phyloP scores from a whole-genome alignment of 139 green algal genomes.

The Pleodorina starrii region DNA sequence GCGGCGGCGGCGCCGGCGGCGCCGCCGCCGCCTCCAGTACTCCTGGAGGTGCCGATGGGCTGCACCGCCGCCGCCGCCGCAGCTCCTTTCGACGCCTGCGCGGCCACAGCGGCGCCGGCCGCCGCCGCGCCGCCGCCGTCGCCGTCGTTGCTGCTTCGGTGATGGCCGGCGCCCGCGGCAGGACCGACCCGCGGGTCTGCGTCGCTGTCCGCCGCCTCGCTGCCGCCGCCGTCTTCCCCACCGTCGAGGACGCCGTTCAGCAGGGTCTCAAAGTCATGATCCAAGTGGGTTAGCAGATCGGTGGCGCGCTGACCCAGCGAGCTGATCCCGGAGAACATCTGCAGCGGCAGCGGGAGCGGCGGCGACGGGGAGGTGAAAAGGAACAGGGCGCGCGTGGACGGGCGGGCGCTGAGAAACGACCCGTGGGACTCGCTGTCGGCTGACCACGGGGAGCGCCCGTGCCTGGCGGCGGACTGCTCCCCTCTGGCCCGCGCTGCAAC shows the following conservation, averaged over 20 bases:
- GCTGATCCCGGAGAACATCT: constrained; percentile 47
- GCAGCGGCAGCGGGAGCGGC: neutral
- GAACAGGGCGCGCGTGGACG: no score
- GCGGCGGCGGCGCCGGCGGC: no score
- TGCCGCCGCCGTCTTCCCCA: neutral
- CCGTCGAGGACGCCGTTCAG: constrained; percentile 24
- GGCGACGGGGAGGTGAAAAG: neutral
- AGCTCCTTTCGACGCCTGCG: neutral
- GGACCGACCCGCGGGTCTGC: neutral
- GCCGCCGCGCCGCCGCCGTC: neutral
- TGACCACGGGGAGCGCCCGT: no score
- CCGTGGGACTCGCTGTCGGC: no score
- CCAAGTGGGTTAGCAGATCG: constrained; percentile 43
- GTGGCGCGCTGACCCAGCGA: constrained; percentile 53
- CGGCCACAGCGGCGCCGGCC: neutral
- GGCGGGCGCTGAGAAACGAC: no score
- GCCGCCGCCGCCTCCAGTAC: neutral
- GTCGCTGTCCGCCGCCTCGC: neutral
- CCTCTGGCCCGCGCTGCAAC: no score
- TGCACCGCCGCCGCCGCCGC: neutral
- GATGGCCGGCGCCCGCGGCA: neutral
- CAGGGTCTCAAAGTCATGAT: constrained; percentile 57
- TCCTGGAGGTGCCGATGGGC: no score
- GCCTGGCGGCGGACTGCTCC: no score
- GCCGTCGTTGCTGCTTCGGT: neutral